Base-by-base conservation (phyloP, 345 rosid genomes). In the Noccaea bulbosa region DNA sequence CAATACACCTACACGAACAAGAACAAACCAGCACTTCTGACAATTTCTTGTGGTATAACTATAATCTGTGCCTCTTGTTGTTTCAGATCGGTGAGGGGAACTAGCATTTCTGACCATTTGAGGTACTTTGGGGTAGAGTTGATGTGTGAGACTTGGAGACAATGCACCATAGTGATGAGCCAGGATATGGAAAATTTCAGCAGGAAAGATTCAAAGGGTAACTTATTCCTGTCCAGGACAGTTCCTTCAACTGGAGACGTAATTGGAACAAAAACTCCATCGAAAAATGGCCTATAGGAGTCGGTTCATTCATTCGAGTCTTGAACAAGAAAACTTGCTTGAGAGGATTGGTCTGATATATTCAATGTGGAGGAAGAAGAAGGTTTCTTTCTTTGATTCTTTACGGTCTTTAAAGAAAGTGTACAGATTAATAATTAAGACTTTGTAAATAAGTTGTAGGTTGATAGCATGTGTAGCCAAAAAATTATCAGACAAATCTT, bases 71-170 rank as follows among this genome's bases (percentile, higher is more conserved):
- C 16, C 11, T 49, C 16, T n/a, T 30, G 65, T 39, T n/a, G 30
- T 30, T 54, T 32, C 58, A 93, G 97, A 74, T 94, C 97, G 0
- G 97, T 94, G 73, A 64, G 67, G 11, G 96, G 99, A 22, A 84
- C 64, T 60, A 91, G 96, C 82, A 75, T 90, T 8, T 55, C 80
- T 0, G 98, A 93, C 80, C 96, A 93, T 79, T 75, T 93, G 67
- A 46, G 11, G 8, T 93, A 93, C 65, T 88, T 77, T 65, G 96
- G 97, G 58, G 79, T 91, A n/a, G 83, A 80, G 1, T 67, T 91
- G 55, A 78, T 55, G 77, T 86, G 88, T 15, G 78, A 76, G 47
- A 39, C 79, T 30, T 85, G 87, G 88, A 83, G 83, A 70, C 84
- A 87, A 35, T 91, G 93, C 78, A 80, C 81, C 47, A 87, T 88